Conservation (phyloP, 2,329 filamentous ascomycete genomes). For the Dothiorella sarmentorum region DNA sequence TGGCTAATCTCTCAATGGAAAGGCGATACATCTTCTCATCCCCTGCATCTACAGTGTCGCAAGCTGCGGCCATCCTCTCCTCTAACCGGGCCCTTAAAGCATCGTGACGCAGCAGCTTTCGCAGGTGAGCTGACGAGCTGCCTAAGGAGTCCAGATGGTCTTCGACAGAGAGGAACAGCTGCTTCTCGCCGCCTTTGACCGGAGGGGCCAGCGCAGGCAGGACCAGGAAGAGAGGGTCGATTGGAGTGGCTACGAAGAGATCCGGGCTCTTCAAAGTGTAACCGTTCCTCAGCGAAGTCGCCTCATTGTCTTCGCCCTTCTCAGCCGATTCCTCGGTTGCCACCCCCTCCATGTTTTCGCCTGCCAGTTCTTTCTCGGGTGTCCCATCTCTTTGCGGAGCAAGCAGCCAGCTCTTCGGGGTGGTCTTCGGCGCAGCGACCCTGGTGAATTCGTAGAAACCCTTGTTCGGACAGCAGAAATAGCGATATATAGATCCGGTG, state of each 20-base stretch:
- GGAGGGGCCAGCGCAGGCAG: slow-evolving; percentile 64
- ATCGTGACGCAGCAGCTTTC: slow-evolving; percentile 51
- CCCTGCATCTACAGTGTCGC: slow-evolving; percentile 78
- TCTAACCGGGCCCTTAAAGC: slow-evolving; percentile 51
- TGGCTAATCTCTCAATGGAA: slow-evolving; percentile 66
- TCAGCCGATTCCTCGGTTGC: not conserved
- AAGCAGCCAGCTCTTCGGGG: slow-evolving; percentile 56
- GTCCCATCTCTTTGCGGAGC: slow-evolving; percentile 25
- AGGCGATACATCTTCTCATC: slow-evolving; percentile 83
- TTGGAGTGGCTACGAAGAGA: slow-evolving; percentile 76
- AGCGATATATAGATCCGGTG: slow-evolving; percentile 47
- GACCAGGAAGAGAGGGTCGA: slow-evolving; percentile 82
- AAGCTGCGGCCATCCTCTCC: slow-evolving; percentile 64
- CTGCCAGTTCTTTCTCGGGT: not conserved
- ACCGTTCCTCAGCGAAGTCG: slow-evolving; percentile 35
- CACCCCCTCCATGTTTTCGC: not conserved
- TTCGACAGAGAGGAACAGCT: slow-evolving; percentile 65
- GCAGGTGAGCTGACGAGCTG: slow-evolving; percentile 55
- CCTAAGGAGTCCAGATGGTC: slow-evolving; percentile 67
- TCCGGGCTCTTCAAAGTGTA: slow-evolving; percentile 66
- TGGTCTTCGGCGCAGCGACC: slow-evolving; percentile 49
- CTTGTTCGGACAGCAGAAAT: slow-evolving; percentile 56
- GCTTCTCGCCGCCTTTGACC: slow-evolving; percentile 50
- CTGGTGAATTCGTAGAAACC: slow-evolving; percentile 62
- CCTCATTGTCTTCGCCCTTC: too few relatives aligned